Percentiles rank a stretch among this genome's conserved stretches.
Evolutionary conservation across 1,284 basidiomycete genomes (phyloP).

Genomic region (Naganishia cerealis): DNA sequence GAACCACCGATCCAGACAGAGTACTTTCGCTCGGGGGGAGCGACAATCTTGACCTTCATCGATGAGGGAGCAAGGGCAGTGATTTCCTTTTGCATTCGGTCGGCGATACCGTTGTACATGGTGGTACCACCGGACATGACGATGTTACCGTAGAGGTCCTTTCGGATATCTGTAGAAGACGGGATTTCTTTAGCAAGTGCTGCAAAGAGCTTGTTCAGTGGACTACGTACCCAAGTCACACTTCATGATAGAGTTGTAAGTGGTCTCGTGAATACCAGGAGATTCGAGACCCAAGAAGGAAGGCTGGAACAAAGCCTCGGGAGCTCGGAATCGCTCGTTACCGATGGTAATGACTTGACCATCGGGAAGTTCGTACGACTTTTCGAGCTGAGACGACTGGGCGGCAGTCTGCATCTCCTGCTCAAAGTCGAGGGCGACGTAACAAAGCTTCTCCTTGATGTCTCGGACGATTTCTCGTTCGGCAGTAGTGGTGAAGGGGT

Average conservation of each 20-base stretch:
- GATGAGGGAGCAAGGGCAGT: conserved; percentile 74
- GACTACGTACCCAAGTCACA: conserved; percentile 59
- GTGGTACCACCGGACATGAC: conserved; percentile 94
- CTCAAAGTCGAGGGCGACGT: conserved; percentile 94
- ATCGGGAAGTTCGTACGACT: conserved; percentile 93
- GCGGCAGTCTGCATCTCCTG: conserved; percentile 92
- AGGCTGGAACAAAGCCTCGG: conserved; percentile 96
- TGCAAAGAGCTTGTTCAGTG: conserved; percentile 22
- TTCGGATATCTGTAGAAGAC: conserved; percentile 63
- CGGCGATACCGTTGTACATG: conserved; percentile 95
- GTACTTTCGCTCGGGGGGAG: conserved; percentile 86
- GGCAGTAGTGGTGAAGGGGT: conserved; percentile 89
- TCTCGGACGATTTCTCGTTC: conserved; percentile 95
- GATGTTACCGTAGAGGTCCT: conserved; percentile 89
- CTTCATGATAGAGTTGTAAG: conserved; percentile 82
- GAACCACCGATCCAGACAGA: conserved; percentile 99
- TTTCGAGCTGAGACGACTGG: conserved; percentile 87
- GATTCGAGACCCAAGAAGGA: conserved; percentile 89
- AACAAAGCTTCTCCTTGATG: conserved; percentile 98
- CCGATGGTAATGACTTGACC: conserved; percentile 96
- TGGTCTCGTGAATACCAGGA: conserved; percentile 92
- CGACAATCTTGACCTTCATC: conserved; percentile 94
- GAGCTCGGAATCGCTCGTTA: conserved; percentile 94
- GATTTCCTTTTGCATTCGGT: conserved; percentile 98
- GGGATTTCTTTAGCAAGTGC: conserved; percentile 42